Percentiles rank a stretch among this genome's conserved stretches.
These are phyloP conservation scores for Pulveroboletus frians DNA, from an alignment of 768 basidiomycete genomes.

Conservation along the genomic window DNA sequence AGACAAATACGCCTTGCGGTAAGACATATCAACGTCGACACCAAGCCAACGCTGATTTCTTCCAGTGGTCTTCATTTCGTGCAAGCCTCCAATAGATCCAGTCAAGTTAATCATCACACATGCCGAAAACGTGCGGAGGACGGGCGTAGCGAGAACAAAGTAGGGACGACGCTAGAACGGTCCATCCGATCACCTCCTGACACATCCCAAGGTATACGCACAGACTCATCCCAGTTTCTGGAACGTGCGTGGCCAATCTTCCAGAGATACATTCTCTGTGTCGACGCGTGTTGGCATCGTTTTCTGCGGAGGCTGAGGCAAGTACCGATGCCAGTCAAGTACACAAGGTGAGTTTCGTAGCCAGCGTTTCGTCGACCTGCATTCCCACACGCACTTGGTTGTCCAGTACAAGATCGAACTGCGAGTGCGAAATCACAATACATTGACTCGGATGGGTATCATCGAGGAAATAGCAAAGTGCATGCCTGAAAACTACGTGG, in stretches of 20 bases:
- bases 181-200: neutral
- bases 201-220: conserved; percentile 51
- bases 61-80: conserved; percentile 75
- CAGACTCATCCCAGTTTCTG: conserved; percentile 67
- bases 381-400: neutral
- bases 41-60: neutral
- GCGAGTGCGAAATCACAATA: conserved; percentile 71
- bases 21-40: conserved; percentile 1
- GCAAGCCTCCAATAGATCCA: conserved; percentile 72
- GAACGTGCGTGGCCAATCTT: conserved; percentile 60
- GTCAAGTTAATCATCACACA: conserved; percentile 62
- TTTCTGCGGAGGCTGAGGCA: conserved; percentile 44
- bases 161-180: conserved; percentile 22
- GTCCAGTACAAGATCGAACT: conserved; percentile 78
- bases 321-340: conserved; percentile 27
- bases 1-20: conserved; percentile 80
- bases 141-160: conserved; percentile 65
- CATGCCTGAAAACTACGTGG: conserved; percentile 62
- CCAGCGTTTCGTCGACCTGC: neutral
- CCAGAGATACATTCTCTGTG: conserved; percentile 66
- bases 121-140: conserved; percentile 54
- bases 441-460: conserved; percentile 50
- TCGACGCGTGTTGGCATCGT: conserved; percentile 45
- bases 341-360: conserved; percentile 35
- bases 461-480: conserved; percentile 67